These are phyloP conservation scores for Metschnikowia peoriensis DNA, from an alignment of 805 yeast genomes.

Conservation along the genomic window DNA sequence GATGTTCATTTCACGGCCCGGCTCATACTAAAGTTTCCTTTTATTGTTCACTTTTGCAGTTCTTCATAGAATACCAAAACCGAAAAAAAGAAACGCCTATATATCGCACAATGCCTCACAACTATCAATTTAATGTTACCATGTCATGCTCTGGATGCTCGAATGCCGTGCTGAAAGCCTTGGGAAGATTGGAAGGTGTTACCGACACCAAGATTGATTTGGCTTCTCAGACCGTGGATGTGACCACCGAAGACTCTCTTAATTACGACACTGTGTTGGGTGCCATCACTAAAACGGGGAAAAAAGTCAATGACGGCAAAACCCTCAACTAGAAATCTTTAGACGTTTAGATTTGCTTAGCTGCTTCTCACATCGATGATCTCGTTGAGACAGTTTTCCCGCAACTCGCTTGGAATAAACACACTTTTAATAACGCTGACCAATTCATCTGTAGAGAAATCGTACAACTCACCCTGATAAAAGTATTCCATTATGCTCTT, in stretches of 20 bases:
- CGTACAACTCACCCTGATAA: slow-evolving; percentile 52
- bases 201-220: slow-evolving; percentile 69
- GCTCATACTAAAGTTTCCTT: slow-evolving; percentile 1
- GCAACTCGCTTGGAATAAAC: slow-evolving; percentile 46
- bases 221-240: slow-evolving; percentile 79
- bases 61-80: background rate
- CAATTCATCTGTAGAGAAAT: slow-evolving; percentile 47
- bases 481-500: slow-evolving; percentile 48
- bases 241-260: slow-evolving; percentile 52
- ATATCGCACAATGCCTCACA: slow-evolving; percentile 16
- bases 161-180: slow-evolving; percentile 76
- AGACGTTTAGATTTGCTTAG: background rate
- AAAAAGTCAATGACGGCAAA: slow-evolving; percentile 69
- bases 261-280: slow-evolving; percentile 76
- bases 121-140: slow-evolving; percentile 76
- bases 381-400: slow-evolving; percentile 45
- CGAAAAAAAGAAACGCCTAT: no score
- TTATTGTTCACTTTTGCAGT: background rate
- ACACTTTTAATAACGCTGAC: slow-evolving; percentile 39
- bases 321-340: slow-evolving; percentile 19
- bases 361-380: slow-evolving; percentile 43
- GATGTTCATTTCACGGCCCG: background rate
- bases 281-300: slow-evolving; percentile 88
- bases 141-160: slow-evolving; percentile 92
- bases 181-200: slow-evolving; percentile 71